A percentile compares a stretch with the other conserved stretches of the same genome.
Evolutionary conservation across 1,284 basidiomycete species (phyloP).

Genomic region (Austropuccinia psidii): DNA sequence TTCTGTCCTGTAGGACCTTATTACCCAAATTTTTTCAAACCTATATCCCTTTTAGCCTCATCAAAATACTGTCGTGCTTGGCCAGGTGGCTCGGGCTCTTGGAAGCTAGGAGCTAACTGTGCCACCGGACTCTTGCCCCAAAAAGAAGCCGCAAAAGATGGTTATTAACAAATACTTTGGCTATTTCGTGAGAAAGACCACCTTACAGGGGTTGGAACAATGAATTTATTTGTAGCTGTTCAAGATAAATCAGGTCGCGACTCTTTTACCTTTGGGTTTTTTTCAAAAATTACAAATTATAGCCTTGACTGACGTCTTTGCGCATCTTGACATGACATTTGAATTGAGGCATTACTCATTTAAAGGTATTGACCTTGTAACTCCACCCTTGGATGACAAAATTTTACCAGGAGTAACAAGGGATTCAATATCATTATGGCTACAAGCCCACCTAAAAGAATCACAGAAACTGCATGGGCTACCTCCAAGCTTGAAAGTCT

Average conservation of each 20-base stretch:
- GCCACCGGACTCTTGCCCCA: conserved; percentile 83
- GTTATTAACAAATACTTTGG: conserved; percentile 95
- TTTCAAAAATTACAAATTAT: not conserved
- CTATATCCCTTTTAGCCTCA: conserved; percentile 82
- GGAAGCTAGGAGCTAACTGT: conserved; percentile 78
- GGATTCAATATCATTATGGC: conserved; percentile 77
- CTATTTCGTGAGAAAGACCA: conserved; percentile 76
- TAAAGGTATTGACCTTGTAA: conserved; percentile 67
- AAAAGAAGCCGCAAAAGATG: conserved; percentile 67
- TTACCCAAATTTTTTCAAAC: conserved; percentile 91
- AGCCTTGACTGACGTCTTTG: too few relatives aligned
- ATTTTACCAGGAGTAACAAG: conserved; percentile 95
- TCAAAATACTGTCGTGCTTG: conserved; percentile 82
- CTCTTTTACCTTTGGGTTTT: conserved; percentile 41
- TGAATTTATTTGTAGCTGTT: conserved; percentile 91
- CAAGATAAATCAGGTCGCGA: conserved; percentile 66
- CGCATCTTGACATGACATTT: too few relatives aligned
- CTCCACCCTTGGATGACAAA: conserved; percentile 86
- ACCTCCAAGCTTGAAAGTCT: conserved; percentile 61
- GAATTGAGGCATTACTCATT: not conserved
- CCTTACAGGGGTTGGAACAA: conserved; percentile 63
- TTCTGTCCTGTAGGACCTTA: conserved; percentile 82
- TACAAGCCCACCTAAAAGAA: conserved; percentile 62
- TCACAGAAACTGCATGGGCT: conserved; percentile 57
- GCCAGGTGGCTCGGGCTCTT: conserved; percentile 85